Evolutionary conservation across 768 basidiomycete species (phyloP), one percentile per base, ranked within the genome.

Genomic region (Pleurotus giganteus): DNA sequence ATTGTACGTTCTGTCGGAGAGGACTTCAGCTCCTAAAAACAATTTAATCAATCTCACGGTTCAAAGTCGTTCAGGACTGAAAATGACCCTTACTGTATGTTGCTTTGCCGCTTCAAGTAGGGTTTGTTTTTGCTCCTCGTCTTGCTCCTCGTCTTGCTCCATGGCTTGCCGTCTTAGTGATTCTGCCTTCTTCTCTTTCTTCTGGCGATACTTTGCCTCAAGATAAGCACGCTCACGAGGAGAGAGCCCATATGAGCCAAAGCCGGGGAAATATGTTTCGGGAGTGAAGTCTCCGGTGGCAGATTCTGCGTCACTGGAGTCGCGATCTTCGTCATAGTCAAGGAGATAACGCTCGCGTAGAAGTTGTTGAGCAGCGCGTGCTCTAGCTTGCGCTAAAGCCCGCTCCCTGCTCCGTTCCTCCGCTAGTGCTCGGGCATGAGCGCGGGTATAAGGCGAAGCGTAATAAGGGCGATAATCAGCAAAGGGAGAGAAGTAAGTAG

Each of bases 181-280:
- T 41, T 63, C 64, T 41, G 59, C 58, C 57, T 72, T 69, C 31
- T 66, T 31, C 17, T 60, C 65, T 24, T 67, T 64, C 50, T 67
- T 66, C 24, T 63, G 62, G 21, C 60, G 63, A 13, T 36, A 51
- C 52, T 61, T 41, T 4, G 71, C 69, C 17, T 73, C 66, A 9
- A 76, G 64, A 28, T 71, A 70, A 4, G 67, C 62, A 11, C 68
- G 60, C 47, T 74, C 69, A 11, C 65, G 68, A 2, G 70, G 71
- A 4, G 36, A 52, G 24, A 60, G 37, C 39, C 59, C 59, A 36
- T 55, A 50, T 13, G 42, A 24, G 21, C 31, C 27, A 34, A 46
- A 55, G n/a, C 28, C 49, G 21, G 49, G 49, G 19, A 24, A n/a
- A 24, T 51, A 51, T 4, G 32, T 34, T 23, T 51, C 36, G 23